A percentile compares a stretch with the other conserved stretches of the same genome.
Conservation (phyloP, 768 basidiomycete genomes). For the Coprinellus micaceus region DNA sequence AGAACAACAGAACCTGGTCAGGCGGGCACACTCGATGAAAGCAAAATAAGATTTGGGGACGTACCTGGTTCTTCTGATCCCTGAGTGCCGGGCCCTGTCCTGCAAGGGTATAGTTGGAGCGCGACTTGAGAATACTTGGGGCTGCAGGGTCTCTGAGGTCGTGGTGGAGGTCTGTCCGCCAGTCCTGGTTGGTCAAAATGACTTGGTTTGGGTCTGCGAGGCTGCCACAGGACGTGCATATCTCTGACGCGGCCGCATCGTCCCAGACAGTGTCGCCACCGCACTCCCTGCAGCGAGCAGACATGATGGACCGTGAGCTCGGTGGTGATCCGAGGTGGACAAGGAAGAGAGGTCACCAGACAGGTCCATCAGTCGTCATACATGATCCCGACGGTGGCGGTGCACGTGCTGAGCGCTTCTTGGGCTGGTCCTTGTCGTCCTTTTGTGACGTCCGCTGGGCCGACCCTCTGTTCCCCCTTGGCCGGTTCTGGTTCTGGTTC, state of each 20-base stretch:
- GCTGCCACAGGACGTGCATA: conserved; percentile 73
- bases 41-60: conserved; percentile 22
- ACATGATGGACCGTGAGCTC: conserved; percentile 23
- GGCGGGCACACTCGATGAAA: conserved; percentile 8
- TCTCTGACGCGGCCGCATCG: conserved; percentile 53
- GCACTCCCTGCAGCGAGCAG: conserved; percentile 50
- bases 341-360: neutral
- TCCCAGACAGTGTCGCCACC: conserved; percentile 49
- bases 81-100: conserved; percentile 65
- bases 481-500: too few species aligned
- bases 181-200: conserved; percentile 45
- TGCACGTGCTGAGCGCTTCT: neutral
- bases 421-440: neutral
- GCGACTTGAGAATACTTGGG: conserved; percentile 44
- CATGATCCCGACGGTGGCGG: conserved; percentile 6
- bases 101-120: conserved; percentile 57
- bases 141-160: conserved; percentile 29
- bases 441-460: neutral
- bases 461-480: too few species aligned
- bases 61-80: conserved; percentile 60
- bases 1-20: conserved; percentile 14
- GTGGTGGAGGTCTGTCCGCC: conserved; percentile 33
- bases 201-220: conserved; percentile 60
- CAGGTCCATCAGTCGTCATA: neutral
- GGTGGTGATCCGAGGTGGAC: conserved; percentile 3